A percentile compares a stretch with the other conserved stretches of the same genome.
Conservation (phyloP, 2,329 filamentous ascomycete genomes). For the Alternaria viburni region DNA sequence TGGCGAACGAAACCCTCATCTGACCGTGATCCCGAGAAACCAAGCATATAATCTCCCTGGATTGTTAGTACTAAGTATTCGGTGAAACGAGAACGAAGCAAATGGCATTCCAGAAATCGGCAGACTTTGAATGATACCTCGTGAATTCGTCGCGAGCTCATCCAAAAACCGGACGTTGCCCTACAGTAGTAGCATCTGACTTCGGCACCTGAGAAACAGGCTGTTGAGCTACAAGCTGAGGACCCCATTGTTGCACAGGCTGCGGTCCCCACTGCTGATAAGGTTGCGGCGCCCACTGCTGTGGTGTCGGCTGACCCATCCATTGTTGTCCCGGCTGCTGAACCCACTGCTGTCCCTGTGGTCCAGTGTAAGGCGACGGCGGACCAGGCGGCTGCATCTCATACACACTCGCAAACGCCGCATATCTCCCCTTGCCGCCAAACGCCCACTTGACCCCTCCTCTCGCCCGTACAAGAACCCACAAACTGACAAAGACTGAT, state of each 20-base stretch:
- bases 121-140: background rate
- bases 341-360: background rate
- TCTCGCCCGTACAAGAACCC: constrained; percentile 28
- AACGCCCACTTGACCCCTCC: constrained; percentile 36
- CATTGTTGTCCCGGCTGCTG: constrained; percentile 8
- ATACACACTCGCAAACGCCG: constrained; percentile 32
- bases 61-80: background rate
- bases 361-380: constrained; percentile 1
- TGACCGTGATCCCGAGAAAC: background rate
- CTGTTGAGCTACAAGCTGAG: background rate
- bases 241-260: background rate
- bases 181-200: background rate
- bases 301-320: constrained; percentile 5
- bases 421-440: constrained; percentile 37
- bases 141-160: background rate
- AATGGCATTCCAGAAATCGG: background rate
- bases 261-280: constrained; percentile 6
- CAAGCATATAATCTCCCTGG: background rate
- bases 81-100: no score
- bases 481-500: constrained; percentile 24
- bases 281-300: constrained; percentile 16
- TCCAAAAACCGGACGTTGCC: constrained; percentile 5
- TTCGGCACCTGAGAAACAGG: constrained; percentile 1
- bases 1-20: background rate
- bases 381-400: constrained; percentile 24